These are phyloP conservation scores for Dictyostelium firmibasis DNA, from an alignment of 78 protist species.

Conservation along the genomic window DNA sequence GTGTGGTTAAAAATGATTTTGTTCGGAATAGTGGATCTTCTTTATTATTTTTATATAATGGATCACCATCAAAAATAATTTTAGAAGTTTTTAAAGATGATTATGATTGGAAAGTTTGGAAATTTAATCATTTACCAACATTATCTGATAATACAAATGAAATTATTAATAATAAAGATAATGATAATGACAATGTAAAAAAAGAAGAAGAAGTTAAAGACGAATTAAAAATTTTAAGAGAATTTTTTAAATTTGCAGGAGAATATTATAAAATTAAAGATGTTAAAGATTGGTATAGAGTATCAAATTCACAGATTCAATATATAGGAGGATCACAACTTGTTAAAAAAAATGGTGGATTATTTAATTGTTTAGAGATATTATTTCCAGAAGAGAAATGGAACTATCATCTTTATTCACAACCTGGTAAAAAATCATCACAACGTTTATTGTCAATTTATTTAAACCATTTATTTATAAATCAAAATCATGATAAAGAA, in stretches of 20 bases:
- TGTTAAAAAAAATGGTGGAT: conserved; percentile 40
- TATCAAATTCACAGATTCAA: conserved; percentile 36
- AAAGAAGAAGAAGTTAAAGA: not conserved
- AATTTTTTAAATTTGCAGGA: conserved; percentile 16
- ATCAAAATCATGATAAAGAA: not conserved
- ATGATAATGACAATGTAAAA: not conserved
- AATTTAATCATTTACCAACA: conserved; percentile 15
- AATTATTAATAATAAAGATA: not conserved
- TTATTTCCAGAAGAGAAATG: conserved; percentile 25
- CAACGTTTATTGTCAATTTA: conserved; percentile 29
- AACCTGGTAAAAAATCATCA: conserved; percentile 62
- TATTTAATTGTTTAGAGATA: not conserved
- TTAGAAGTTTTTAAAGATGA: not conserved
- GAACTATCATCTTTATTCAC: not conserved
- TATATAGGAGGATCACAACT: conserved; percentile 52
- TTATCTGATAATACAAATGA: not conserved
- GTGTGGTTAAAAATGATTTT: conserved; percentile 29
- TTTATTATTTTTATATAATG: conserved; percentile 11
- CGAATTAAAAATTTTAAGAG: not conserved
- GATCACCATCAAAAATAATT: conserved; percentile 26
- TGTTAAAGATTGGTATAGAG: conserved; percentile 28
- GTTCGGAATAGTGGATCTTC: conserved; percentile 1
- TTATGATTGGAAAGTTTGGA: conserved; percentile 32
- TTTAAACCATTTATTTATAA: not conserved
- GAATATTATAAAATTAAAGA: conserved; percentile 1